A percentile compares a stretch with the other conserved stretches of the same genome.
Evolutionary conservation across 228 moss, liverwort and hornwort species (phyloP).

Genomic region (Sphagnum magellanicum): DNA sequence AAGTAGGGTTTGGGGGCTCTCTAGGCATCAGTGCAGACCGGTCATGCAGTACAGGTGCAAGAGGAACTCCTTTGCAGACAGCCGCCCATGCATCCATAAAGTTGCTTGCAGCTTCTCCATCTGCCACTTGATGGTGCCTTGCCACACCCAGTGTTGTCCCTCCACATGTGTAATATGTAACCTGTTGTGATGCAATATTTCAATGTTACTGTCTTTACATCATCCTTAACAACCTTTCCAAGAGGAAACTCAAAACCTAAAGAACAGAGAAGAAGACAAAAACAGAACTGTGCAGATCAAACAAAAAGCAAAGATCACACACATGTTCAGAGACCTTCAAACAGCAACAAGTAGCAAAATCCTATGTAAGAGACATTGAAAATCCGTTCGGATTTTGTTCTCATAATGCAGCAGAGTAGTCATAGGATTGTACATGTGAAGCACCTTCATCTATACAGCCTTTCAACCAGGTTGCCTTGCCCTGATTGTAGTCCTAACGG

Average conservation of each 20-base stretch:
- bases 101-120: constrained; percentile 60
- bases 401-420: no score
- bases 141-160: constrained; percentile 81
- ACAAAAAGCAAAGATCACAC: background rate
- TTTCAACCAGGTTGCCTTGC: no score
- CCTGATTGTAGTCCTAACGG: no score
- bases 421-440: no score
- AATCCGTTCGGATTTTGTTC: no score
- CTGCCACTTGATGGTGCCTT: constrained; percentile 85
- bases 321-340: background rate
- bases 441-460: no score
- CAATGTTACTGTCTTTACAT: background rate
- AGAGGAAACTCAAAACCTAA: background rate
- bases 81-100: constrained; percentile 80
- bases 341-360: no score
- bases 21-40: constrained; percentile 58
- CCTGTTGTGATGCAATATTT: constrained; percentile 22
- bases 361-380: no score
- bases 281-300: background rate
- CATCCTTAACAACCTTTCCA: background rate
- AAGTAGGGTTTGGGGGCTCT: constrained; percentile 49
- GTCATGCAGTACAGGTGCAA: constrained; percentile 40
- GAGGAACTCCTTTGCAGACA: constrained; percentile 19
- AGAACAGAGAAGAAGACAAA: background rate
- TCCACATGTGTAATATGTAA: constrained; percentile 77